Evolutionary conservation across 345 rosid genomes (phyloP).

Genomic region (Eucalyptus cladocalyx): DNA sequence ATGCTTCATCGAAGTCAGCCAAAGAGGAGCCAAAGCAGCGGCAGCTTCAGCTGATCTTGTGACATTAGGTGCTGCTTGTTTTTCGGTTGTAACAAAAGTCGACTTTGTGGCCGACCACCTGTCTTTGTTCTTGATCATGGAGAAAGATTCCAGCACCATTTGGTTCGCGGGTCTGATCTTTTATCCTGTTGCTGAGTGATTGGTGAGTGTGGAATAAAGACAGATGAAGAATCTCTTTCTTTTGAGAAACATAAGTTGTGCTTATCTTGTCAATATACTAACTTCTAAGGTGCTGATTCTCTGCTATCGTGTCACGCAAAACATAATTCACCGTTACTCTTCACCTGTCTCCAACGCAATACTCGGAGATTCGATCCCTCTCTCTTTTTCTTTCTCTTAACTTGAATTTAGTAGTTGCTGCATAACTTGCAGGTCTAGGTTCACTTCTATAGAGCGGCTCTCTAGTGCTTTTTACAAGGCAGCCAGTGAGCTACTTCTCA

Average conservation of each 20-base stretch:
- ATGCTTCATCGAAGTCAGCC: background rate
- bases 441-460: background rate
- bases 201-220: background rate
- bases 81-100: background rate
- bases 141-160: background rate
- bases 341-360: background rate
- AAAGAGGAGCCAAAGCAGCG: slow-evolving; percentile 5
- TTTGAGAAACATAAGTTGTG: background rate
- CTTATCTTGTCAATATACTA: background rate
- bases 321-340: background rate
- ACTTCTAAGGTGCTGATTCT: background rate
- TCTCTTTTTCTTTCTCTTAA: background rate
- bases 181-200: background rate
- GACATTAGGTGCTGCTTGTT: background rate
- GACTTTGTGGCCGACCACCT: slow-evolving; percentile 5
- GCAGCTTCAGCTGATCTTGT: background rate
- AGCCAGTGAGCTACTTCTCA: background rate
- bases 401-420: background rate
- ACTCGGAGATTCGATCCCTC: background rate
- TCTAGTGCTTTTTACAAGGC: background rate
- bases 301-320: background rate
- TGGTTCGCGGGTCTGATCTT: background rate
- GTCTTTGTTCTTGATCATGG: background rate
- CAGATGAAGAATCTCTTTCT: background rate
- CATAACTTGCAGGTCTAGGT: background rate